Percentiles rank a stretch among this genome's conserved stretches.
Evolutionary conservation across 1,139 yeast genomes (phyloP).

Genomic region (Yamadazyma sp.): DNA sequence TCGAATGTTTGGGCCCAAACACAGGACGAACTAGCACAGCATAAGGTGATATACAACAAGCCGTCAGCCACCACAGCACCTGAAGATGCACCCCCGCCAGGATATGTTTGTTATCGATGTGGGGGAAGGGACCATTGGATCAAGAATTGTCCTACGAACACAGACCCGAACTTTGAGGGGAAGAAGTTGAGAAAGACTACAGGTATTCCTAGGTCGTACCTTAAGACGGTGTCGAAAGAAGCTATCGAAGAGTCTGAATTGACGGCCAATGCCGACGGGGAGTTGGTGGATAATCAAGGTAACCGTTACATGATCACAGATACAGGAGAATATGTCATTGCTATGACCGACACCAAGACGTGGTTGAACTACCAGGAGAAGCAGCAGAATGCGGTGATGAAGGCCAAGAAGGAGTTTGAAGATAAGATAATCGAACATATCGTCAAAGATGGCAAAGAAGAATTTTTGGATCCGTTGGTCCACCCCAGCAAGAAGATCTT

Average conservation of each 20-base stretch:
- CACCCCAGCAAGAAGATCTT: slow-evolving; percentile 60
- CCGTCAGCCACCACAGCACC: slow-evolving; percentile 39
- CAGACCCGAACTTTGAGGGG: slow-evolving; percentile 92
- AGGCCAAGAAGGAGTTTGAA: slow-evolving; percentile 45
- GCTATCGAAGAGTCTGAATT: slow-evolving; percentile 54
- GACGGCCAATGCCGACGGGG: slow-evolving; percentile 46
- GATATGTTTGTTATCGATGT: slow-evolving; percentile 93
- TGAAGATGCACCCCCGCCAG: slow-evolving; percentile 89
- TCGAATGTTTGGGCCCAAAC: slow-evolving; percentile 93
- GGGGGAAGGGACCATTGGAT: slow-evolving; percentile 98
- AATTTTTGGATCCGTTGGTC: slow-evolving; percentile 58
- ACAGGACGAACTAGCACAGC: slow-evolving; percentile 84
- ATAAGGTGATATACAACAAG: slow-evolving; percentile 60
- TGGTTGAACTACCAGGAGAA: slow-evolving; percentile 87
- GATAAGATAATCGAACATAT: slow-evolving; percentile 32
- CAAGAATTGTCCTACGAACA: slow-evolving; percentile 90
- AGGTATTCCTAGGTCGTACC: slow-evolving; percentile 93
- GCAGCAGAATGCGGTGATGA: slow-evolving; percentile 52
- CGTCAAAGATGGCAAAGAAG: slow-evolving; percentile 41
- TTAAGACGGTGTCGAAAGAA: slow-evolving; percentile 66
- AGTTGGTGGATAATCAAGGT: slow-evolving; percentile 59
- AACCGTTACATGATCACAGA: slow-evolving; percentile 83
- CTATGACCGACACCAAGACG: slow-evolving; percentile 88
- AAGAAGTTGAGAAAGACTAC: slow-evolving; percentile 89
- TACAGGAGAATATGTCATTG: slow-evolving; percentile 93